phyloP scores from a whole-genome alignment of 768 basidiomycete species.

The Kwoniella pini region DNA sequence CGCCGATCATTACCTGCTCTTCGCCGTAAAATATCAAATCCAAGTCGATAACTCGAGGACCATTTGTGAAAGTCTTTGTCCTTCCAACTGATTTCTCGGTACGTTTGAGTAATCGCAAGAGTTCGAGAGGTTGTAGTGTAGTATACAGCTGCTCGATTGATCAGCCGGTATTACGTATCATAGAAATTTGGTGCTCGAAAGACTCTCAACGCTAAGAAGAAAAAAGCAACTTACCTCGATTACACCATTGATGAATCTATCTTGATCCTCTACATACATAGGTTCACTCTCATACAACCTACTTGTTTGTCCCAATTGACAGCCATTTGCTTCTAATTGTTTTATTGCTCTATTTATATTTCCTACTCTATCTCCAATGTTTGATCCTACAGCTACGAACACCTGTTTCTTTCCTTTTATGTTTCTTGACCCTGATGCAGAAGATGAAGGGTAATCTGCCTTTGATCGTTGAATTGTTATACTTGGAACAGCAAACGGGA shows the following conservation, averaged over 20 bases:
- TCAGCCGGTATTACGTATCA: too few relatives aligned
- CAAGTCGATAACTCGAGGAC: slow-evolving; percentile 85
- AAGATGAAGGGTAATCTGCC: slow-evolving; percentile 1
- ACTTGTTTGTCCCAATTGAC: slow-evolving; percentile 60
- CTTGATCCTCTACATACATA: slow-evolving; percentile 94
- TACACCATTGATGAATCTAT: slow-evolving; percentile 84
- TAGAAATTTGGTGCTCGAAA: too few relatives aligned
- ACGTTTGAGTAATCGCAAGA: slow-evolving; percentile 68
- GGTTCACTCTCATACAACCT: slow-evolving; percentile 90
- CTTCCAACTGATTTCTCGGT: slow-evolving; percentile 78
- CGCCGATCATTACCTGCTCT: slow-evolving; percentile 61
- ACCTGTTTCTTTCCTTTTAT: slow-evolving; percentile 46
- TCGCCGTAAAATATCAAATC: slow-evolving; percentile 79
- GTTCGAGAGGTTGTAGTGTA: slow-evolving; percentile 61
- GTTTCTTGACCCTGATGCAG: slow-evolving; percentile 31
- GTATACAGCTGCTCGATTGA: slow-evolving; percentile 93
- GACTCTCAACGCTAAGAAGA: too few relatives aligned
- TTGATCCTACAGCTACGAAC: slow-evolving; percentile 82
- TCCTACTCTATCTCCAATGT: slow-evolving; percentile 79
- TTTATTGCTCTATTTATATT: slow-evolving; percentile 79
- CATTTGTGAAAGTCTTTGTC: slow-evolving; percentile 73
- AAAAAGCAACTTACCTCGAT: slow-evolving; percentile 65
- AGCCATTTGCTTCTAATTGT: slow-evolving; percentile 61
- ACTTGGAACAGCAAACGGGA: slow-evolving; percentile 70
- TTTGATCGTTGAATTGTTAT: slow-evolving; percentile 60